Percentiles rank a stretch among this genome's conserved stretches.
These are phyloP conservation scores for Botrytis hyacinthi DNA, from an alignment of 2,329 filamentous ascomycete genomes.

Conservation along the genomic window DNA sequence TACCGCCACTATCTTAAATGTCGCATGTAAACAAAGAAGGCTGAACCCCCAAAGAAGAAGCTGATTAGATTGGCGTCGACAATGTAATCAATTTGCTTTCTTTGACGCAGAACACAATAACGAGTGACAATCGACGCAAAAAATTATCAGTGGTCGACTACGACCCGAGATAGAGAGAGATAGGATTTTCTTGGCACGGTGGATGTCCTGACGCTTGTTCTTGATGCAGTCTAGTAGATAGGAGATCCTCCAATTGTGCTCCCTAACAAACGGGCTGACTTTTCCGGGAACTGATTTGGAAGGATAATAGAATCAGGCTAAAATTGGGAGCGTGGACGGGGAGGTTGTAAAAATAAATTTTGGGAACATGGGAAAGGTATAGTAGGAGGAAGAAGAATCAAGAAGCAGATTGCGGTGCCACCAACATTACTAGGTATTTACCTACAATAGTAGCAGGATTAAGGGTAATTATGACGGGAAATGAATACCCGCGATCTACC, in stretches of 20 bases:
- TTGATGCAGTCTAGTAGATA: constrained; percentile 8
- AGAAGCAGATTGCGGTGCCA: not conserved
- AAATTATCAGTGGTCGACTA: not conserved
- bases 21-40: constrained; percentile 11
- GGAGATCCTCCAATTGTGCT: not conserved
- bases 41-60: constrained; percentile 7
- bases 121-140: not conserved
- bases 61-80: constrained; percentile 7
- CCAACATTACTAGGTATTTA: not conserved
- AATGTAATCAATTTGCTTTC: constrained; percentile 11
- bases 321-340: not conserved
- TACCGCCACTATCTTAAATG: not conserved
- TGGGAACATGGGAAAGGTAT: not conserved
- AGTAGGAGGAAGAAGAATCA: not conserved
- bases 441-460: not conserved
- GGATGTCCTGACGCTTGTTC: constrained; percentile 3
- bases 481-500: constrained; percentile 7
- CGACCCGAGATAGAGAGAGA: not conserved
- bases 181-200: constrained; percentile 7
- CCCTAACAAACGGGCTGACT: not conserved
- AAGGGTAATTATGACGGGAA: not conserved
- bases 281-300: not conserved
- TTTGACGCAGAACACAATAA: constrained; percentile 14
- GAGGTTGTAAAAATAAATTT: not conserved
- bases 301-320: not conserved